Conservation (phyloP, 495 filamentous ascomycete species). For the Saxophila tyrrhenica region DNA sequence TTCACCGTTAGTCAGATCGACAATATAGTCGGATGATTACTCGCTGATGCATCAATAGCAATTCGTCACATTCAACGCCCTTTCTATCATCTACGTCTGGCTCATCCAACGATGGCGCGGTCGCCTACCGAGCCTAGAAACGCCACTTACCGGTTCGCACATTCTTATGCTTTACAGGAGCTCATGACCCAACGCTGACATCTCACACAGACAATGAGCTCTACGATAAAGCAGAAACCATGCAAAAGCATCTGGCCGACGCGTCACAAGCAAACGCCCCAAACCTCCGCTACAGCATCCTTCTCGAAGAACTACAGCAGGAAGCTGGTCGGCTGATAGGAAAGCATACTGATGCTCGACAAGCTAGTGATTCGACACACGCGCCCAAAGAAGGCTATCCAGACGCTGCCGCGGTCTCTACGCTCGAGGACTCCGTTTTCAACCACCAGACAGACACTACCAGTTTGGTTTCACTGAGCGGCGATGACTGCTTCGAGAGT, state of each 20-base stretch:
- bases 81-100: slow-evolving; percentile 30
- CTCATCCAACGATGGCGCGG: slow-evolving; percentile 23
- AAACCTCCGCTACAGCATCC: slow-evolving; percentile 41
- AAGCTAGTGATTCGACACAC: not conserved
- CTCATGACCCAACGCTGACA: not conserved
- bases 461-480: not conserved
- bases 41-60: slow-evolving; percentile 6
- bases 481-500: slow-evolving; percentile 2
- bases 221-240: slow-evolving; percentile 27
- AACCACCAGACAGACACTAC: not conserved
- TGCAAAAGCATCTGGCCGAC: slow-evolving; percentile 39
- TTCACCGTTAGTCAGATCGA: slow-evolving; percentile 23
- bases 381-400: not conserved
- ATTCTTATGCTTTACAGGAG: not conserved
- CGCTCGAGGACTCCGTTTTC: not conserved
- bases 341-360: not conserved
- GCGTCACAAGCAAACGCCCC: slow-evolving; percentile 41
- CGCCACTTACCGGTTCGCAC: not conserved
- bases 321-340: slow-evolving; percentile 2
- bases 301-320: slow-evolving; percentile 35
- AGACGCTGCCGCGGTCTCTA: not conserved
- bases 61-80: slow-evolving; percentile 31
- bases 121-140: slow-evolving; percentile 8
- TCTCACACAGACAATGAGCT: slow-evolving; percentile 1
- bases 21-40: too few species aligned